These are phyloP conservation scores for Vicia faba DNA, from an alignment of 306 rosid species.

Conservation along the genomic window DNA sequence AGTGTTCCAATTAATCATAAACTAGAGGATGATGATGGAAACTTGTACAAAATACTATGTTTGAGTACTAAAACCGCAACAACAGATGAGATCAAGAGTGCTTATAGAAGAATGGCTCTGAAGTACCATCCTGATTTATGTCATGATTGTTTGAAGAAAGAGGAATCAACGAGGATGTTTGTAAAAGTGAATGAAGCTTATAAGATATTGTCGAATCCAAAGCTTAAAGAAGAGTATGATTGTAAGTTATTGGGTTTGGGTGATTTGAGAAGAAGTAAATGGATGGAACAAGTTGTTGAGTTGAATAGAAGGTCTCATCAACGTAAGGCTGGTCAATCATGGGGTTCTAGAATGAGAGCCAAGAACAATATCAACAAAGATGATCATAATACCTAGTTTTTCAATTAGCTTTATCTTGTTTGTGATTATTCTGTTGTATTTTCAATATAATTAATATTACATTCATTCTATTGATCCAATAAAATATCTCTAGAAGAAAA, in stretches of 20 bases:
- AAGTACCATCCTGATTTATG: conserved; percentile 67
- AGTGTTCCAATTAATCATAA: not conserved
- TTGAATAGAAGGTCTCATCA: conserved; percentile 49
- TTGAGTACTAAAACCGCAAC: conserved; percentile 49
- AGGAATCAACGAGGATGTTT: conserved; percentile 55
- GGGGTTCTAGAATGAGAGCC: conserved; percentile 50
- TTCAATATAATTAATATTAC: not conserved
- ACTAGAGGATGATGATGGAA: not conserved
- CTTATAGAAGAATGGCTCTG: conserved; percentile 62
- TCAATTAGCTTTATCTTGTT: not conserved
- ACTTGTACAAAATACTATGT: conserved; percentile 53
- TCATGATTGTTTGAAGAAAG: conserved; percentile 38
- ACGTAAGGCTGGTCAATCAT: conserved; percentile 36
- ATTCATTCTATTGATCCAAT: not conserved
- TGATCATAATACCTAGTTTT: not conserved
- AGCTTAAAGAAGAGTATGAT: conserved; percentile 55
- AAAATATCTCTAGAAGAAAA: not conserved
- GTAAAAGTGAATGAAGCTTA: conserved; percentile 62
- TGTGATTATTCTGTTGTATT: not conserved
- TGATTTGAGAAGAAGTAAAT: conserved; percentile 36
- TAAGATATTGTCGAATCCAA: conserved; percentile 52
- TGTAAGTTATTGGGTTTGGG: conserved; percentile 36
- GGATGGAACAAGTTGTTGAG: conserved; percentile 57
- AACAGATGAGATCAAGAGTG: conserved; percentile 58
- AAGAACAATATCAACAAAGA: conserved; percentile 16